Conservation (phyloP, 331 rosid species). For the Acacia pycnantha region DNA sequence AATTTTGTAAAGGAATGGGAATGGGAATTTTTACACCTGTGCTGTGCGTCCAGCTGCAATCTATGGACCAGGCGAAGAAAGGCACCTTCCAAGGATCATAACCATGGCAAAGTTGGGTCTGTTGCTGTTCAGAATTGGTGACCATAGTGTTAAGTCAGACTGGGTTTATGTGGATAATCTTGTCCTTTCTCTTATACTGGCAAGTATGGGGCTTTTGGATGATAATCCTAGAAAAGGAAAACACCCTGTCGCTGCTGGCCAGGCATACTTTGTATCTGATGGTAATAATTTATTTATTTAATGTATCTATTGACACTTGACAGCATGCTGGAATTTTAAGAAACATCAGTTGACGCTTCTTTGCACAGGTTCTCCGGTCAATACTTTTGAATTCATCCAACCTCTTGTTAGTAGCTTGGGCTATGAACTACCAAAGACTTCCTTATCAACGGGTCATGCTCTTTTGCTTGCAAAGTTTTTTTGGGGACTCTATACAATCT, state of each 20-base stretch:
- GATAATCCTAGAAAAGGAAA: constrained; percentile 46
- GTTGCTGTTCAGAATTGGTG: constrained; percentile 67
- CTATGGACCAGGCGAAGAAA: constrained; percentile 94
- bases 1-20: constrained; percentile 42
- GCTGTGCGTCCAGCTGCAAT: constrained; percentile 93
- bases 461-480: constrained; percentile 67
- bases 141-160: constrained; percentile 68
- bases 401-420: constrained; percentile 77
- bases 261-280: constrained; percentile 87
- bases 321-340: constrained; percentile 8
- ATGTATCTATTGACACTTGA: not conserved
- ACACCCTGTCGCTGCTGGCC: constrained; percentile 83
- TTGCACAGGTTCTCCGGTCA: constrained; percentile 76
- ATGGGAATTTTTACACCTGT: constrained; percentile 65
- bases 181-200: constrained; percentile 81
- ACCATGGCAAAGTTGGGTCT: constrained; percentile 77
- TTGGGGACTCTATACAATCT: constrained; percentile 58
- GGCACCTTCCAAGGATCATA: constrained; percentile 86
- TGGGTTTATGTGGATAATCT: constrained; percentile 93
- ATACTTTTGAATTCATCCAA: constrained; percentile 76
- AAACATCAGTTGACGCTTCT: constrained; percentile 12
- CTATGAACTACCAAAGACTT: constrained; percentile 64
- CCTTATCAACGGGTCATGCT: constrained; percentile 56
- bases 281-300: constrained; percentile 47
- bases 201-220: constrained; percentile 95